These are phyloP conservation scores for Amyloporia xantha DNA, from an alignment of 768 basidiomycete genomes.

Conservation along the genomic window DNA sequence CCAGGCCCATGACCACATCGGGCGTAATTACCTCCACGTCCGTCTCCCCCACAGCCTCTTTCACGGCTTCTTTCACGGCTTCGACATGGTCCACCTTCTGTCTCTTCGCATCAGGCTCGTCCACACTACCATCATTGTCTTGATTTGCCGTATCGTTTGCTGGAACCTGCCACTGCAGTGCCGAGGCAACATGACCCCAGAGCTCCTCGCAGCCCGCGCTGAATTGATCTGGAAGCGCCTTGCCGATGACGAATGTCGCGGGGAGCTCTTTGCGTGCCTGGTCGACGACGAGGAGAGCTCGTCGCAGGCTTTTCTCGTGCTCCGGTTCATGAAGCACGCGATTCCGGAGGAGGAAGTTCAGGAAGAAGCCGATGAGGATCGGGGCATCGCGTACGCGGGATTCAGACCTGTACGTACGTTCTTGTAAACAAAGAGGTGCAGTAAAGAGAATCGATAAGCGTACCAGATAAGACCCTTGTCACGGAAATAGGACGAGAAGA, in stretches of 20 bases:
- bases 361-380: conserved; percentile 50
- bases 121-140: conserved; percentile 13
- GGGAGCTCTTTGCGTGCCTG: conserved; percentile 45
- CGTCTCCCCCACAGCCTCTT: conserved; percentile 6
- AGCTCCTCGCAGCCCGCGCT: conserved; percentile 40
- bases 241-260: conserved; percentile 38
- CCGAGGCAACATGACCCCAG: conserved; percentile 34
- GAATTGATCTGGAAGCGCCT: conserved; percentile 43
- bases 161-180: conserved; percentile 1
- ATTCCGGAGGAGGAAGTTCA: conserved; percentile 54
- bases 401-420: conserved; percentile 41
- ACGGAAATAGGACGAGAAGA: conserved; percentile 64
- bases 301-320: conserved; percentile 39
- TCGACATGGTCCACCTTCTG: conserved; percentile 15
- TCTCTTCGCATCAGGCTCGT: conserved; percentile 23
- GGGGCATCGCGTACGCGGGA: conserved; percentile 40
- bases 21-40: conserved; percentile 12
- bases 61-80: conserved; percentile 2
- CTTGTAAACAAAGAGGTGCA: too few species aligned
- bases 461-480: conserved; percentile 68
- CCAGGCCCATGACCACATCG: conserved; percentile 8
- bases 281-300: conserved; percentile 38
- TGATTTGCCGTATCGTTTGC: conserved; percentile 7
- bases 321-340: conserved; percentile 42
- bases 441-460: conserved; percentile 12